These are phyloP conservation scores for Penicillium corylophilum DNA, from an alignment of 2,329 filamentous ascomycete genomes.

Conservation along the genomic window DNA sequence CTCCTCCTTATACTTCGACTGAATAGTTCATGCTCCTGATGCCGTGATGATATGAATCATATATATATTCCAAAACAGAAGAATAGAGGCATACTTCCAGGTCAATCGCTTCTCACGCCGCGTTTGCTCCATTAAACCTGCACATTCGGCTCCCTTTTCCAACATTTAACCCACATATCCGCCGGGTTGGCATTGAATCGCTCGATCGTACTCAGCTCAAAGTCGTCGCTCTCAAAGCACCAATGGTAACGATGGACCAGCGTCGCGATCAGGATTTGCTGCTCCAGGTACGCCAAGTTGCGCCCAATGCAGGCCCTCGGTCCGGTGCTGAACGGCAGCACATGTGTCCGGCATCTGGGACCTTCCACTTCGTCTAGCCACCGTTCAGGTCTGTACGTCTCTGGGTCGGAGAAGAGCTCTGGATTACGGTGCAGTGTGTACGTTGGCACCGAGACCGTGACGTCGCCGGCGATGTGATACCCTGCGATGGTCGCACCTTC, in stretches of 20 bases:
- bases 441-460: constrained; percentile 3
- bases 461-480: constrained; percentile 3
- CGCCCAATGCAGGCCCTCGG: constrained; percentile 20
- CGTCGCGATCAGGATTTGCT: constrained; percentile 18
- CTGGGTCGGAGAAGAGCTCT: constrained; percentile 1
- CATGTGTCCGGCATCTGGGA: neutral
- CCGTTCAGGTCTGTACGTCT: constrained; percentile 3
- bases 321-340: constrained; percentile 19
- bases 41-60: neutral
- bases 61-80: neutral
- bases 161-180: neutral
- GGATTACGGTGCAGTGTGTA: constrained; percentile 3
- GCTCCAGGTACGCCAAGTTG: constrained; percentile 20
- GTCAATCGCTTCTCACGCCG: neutral
- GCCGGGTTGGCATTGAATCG: constrained; percentile 1
- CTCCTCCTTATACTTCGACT: neutral
- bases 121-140: neutral
- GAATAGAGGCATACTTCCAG: neutral
- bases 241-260: constrained; percentile 9
- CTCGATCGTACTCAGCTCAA: neutral
- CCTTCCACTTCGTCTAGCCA: constrained; percentile 1
- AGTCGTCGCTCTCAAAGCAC: neutral
- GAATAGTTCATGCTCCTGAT: neutral
- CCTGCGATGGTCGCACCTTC: constrained; percentile 9
- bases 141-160: neutral